Base-by-base conservation (phyloP, 2,329 filamentous ascomycete genomes). In the Fusarium algeriense region DNA sequence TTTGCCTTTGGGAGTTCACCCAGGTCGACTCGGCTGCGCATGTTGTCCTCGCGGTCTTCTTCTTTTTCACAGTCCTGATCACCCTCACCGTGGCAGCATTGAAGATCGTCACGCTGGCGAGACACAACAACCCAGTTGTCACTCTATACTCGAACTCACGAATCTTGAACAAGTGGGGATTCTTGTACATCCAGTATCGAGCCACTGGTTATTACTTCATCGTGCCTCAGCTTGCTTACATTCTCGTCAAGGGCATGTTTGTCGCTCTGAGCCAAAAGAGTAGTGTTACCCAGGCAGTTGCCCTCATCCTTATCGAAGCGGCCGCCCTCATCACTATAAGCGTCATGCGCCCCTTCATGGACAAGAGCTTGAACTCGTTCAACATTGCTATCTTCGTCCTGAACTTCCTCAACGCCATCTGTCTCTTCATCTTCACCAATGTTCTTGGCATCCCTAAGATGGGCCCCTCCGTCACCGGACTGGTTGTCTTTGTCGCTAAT, bases 131-230 rank as follows among this genome's bases (percentile, higher is more conserved):
- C 83, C 94, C 95, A 14, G 94, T 95, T 26, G 97, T 97, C 81
- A 97, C 97, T 75, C 89, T 98, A 63, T 98, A 97, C 84, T 97
- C 95, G 3, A 94, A 98, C 77, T 94, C 95, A 13, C 88, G 93
- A 66, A 91, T 93, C 55, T 88, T 98, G 70, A 97, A 98, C 88
- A 97, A 97, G 83, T 98, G 95, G 95, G 95, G 95, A 19, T 98
- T 98, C 85, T 88, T 98, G 70, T 98, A 98, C 79, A 94, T 98
- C 32, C 95, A 97, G 81, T 98, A 97, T 87, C 93, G 95, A 77
- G 95, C 95, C 32, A 95, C 94, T 2, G 93, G 94, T 41, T 98
- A 97, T 87, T 98, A 96, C 85, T 98, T 95, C 80, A 93, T 98
- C 74, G 88, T 96, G 32, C 93, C 94, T 0, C 83, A 92, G 57